phyloP scores from a whole-genome alignment of 2,329 filamentous ascomycete genomes.

The Akanthomyces muscarius region DNA sequence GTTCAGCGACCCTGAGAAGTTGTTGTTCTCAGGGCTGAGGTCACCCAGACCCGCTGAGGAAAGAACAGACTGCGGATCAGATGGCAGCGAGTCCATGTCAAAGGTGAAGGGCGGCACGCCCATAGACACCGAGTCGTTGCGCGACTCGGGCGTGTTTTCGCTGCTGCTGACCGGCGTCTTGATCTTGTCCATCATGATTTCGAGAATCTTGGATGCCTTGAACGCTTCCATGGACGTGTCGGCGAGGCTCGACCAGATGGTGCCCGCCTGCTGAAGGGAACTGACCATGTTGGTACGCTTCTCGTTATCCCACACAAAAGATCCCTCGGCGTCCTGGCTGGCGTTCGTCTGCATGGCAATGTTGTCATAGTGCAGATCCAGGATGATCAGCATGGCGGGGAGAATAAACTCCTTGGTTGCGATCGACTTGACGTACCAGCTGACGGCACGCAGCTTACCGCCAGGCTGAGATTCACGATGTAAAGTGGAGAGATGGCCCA shows the following conservation, averaged over 20 bases:
- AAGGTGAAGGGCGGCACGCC: slow-evolving; percentile 32
- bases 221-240: slow-evolving; percentile 83
- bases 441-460: slow-evolving; percentile 67
- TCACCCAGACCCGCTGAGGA: slow-evolving; percentile 25
- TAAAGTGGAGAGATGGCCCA: slow-evolving; percentile 72
- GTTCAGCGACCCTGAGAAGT: slow-evolving; percentile 33
- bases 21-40: slow-evolving; percentile 23
- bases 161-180: slow-evolving; percentile 28
- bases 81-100: slow-evolving; percentile 32
- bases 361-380: slow-evolving; percentile 74
- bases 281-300: slow-evolving; percentile 72
- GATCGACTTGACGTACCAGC: slow-evolving; percentile 74
- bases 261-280: slow-evolving; percentile 65
- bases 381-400: slow-evolving; percentile 76
- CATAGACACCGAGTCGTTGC: slow-evolving; percentile 20
- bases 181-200: slow-evolving; percentile 79
- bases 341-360: slow-evolving; percentile 40
- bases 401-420: slow-evolving; percentile 83
- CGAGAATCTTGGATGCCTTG: slow-evolving; percentile 78
- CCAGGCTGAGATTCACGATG: slow-evolving; percentile 69
- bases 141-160: slow-evolving; percentile 18
- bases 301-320: slow-evolving; percentile 53
- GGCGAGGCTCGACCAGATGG: slow-evolving; percentile 75
- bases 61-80: slow-evolving; percentile 24
- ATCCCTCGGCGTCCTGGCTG: slow-evolving; percentile 39